These are phyloP conservation scores for Lentinula boryana DNA, from an alignment of 768 basidiomycete species.

Conservation along the genomic window DNA sequence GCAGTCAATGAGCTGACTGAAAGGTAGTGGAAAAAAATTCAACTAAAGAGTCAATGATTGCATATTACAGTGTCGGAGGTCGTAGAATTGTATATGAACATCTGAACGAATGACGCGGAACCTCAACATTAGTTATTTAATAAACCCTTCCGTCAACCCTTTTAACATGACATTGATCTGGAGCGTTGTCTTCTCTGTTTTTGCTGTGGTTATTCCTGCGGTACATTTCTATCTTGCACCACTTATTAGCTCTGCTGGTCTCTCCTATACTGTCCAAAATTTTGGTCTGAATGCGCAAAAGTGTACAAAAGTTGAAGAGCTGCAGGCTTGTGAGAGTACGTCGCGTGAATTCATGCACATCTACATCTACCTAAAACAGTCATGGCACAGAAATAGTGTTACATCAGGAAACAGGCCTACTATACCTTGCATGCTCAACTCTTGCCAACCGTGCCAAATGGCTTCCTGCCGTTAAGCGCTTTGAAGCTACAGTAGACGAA, in stretches of 20 bases:
- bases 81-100: too few relatives aligned
- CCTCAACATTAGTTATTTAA: too few relatives aligned
- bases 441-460: constrained; percentile 43
- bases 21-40: neutral
- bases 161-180: neutral
- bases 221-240: neutral
- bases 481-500: constrained; percentile 26
- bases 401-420: constrained; percentile 46
- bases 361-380: constrained; percentile 22
- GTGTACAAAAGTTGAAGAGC: constrained; percentile 15
- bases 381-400: constrained; percentile 43
- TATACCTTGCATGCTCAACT: constrained; percentile 62
- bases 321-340: constrained; percentile 67
- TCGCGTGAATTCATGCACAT: neutral
- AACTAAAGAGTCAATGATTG: too few relatives aligned
- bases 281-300: neutral
- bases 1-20: neutral
- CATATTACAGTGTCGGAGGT: neutral
- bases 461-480: constrained; percentile 35
- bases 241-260: neutral
- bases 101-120: too few relatives aligned
- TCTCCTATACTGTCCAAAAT: neutral
- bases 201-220: neutral
- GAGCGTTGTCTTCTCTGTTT: neutral
- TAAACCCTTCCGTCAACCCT: neutral